Conservation (phyloP, 2,329 filamentous ascomycete species). For the Cladosporium cucumerinum region DNA sequence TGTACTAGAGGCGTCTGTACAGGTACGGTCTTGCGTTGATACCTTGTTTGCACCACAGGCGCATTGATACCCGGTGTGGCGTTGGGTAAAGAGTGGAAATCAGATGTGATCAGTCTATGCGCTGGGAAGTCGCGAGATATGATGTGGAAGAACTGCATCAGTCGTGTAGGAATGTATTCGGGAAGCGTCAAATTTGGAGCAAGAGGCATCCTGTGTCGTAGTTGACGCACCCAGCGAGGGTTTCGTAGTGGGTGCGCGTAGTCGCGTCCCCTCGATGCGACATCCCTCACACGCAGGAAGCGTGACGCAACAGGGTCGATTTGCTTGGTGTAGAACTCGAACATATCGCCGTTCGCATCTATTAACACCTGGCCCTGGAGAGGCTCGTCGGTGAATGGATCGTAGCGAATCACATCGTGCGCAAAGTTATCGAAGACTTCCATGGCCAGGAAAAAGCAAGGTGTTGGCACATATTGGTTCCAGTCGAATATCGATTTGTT, state of each 20-base stretch:
- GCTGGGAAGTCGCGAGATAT: constrained; percentile 83
- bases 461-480: constrained; percentile 79
- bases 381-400: constrained; percentile 73
- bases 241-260: constrained; percentile 61
- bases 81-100: constrained; percentile 85
- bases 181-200: constrained; percentile 72
- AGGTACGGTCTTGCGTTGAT: constrained; percentile 79
- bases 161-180: constrained; percentile 89
- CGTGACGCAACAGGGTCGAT: constrained; percentile 80
- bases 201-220: constrained; percentile 66
- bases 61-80: constrained; percentile 81
- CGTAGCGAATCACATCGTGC: constrained; percentile 91
- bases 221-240: constrained; percentile 53
- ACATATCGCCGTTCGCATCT: constrained; percentile 81
- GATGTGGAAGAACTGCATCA: constrained; percentile 97
- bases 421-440: constrained; percentile 99
- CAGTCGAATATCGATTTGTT: constrained; percentile 95
- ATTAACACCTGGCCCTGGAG: constrained; percentile 88
- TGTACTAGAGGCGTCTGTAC: constrained; percentile 91
- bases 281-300: constrained; percentile 80
- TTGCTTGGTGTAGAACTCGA: constrained; percentile 81
- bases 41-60: constrained; percentile 94
- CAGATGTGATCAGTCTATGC: constrained; percentile 82
- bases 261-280: constrained; percentile 60
- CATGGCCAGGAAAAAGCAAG: constrained; percentile 95